Evolutionary conservation across 2,329 filamentous ascomycete species (phyloP).

Genomic region (Pyrenochaeta sp.): DNA sequence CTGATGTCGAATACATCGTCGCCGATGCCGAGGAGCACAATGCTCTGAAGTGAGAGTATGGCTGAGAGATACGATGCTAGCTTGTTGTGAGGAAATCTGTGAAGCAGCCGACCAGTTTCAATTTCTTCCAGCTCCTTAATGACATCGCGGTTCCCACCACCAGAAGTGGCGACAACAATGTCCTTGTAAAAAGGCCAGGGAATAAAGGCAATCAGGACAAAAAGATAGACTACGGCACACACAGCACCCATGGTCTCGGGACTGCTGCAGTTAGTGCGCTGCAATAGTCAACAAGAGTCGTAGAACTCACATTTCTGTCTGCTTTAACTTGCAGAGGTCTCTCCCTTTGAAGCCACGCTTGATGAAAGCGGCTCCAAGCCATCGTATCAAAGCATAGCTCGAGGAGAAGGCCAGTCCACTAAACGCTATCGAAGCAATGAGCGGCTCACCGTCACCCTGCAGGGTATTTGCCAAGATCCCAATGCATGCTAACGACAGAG

Average conservation of each 20-base stretch:
- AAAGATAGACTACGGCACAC: conserved; percentile 89
- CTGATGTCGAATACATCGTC: conserved; percentile 98
- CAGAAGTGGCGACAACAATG: conserved; percentile 92
- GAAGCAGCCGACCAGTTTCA: conserved; percentile 83
- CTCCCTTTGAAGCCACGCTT: conserved; percentile 86
- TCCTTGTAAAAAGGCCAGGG: conserved; percentile 99
- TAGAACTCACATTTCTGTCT: conserved; percentile 73
- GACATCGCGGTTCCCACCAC: conserved; percentile 89
- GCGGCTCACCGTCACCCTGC: conserved; percentile 82
- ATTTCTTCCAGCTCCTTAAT: conserved; percentile 77
- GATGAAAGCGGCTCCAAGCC: conserved; percentile 91
- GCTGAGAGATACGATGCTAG: conserved; percentile 95
- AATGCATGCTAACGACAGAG: conserved; percentile 73
- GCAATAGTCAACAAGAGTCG: background rate
- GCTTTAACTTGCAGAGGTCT: conserved; percentile 82
- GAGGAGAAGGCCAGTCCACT: conserved; percentile 84
- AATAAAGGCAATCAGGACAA: conserved; percentile 89
- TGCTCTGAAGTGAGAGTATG: conserved; percentile 89
- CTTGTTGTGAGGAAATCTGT: conserved; percentile 95
- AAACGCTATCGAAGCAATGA: conserved; percentile 87
- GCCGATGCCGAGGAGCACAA: conserved; percentile 88
- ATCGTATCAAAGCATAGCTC: conserved; percentile 86
- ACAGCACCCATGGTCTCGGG: conserved; percentile 97
- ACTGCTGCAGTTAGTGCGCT: conserved; percentile 51
- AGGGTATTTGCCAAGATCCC: conserved; percentile 83